Evolutionary conservation across 495 filamentous ascomycete genomes (phyloP).

Genomic region (Neurospora intermedia): DNA sequence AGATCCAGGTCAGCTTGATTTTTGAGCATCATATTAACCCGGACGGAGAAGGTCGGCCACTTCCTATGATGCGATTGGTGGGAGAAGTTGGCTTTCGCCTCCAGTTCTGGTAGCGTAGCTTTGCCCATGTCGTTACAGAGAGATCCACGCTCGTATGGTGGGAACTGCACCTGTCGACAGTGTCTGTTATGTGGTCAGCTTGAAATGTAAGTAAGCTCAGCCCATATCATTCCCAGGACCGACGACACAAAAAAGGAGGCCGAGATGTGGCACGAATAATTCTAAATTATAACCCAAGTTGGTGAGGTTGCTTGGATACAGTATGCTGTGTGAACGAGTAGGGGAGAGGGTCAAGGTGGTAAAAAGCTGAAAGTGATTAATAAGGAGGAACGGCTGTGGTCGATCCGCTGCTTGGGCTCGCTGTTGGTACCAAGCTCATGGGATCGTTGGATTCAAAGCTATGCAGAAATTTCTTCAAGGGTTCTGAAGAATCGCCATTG

Average conservation of each 20-base stretch:
- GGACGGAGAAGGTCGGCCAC: neutral
- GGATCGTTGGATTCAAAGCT: neutral
- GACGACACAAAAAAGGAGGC: neutral
- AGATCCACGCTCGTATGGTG: neutral
- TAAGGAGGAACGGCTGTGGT: neutral
- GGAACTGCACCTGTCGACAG: neutral
- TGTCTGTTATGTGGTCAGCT: neutral
- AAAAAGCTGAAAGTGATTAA: neutral
- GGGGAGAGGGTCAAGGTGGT: neutral
- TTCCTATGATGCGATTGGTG: neutral
- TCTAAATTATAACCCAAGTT: neutral
- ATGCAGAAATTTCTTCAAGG: neutral
- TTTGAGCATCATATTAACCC: neutral
- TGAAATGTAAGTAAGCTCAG: neutral
- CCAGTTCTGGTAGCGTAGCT: neutral
- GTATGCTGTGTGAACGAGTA: neutral
- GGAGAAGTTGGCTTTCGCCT: neutral
- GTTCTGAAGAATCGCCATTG: neutral
- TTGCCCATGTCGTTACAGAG: neutral
- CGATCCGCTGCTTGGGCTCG: neutral
- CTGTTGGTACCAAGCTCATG: constrained; percentile 6
- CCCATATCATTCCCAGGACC: neutral
- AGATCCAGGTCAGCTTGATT: neutral
- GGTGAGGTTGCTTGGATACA: neutral
- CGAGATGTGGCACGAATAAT: neutral